Evolutionary conservation across 2,329 filamentous ascomycete species (phyloP).

Genomic region (Venturia nashicola): DNA sequence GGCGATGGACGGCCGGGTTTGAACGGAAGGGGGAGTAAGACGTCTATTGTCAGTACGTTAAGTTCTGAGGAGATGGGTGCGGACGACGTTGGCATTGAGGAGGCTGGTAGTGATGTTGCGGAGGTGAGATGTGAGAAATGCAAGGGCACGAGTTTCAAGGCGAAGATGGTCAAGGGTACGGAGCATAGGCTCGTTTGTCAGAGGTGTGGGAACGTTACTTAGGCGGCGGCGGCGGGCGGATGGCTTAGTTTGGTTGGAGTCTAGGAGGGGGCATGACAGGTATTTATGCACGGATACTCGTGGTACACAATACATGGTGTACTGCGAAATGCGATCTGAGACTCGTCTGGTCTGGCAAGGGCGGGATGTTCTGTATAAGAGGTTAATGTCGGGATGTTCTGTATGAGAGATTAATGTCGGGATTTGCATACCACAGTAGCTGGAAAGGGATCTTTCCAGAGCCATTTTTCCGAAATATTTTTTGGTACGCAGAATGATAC

Average conservation of each 20-base stretch:
- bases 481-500: no score
- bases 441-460: background rate
- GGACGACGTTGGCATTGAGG: conserved; percentile 24
- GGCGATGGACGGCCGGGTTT: conserved; percentile 14
- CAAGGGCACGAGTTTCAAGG: conserved; percentile 49
- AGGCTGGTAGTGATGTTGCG: conserved; percentile 34
- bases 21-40: conserved; percentile 22
- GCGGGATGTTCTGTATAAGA: background rate
- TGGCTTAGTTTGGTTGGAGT: no score
- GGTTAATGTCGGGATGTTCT: background rate
- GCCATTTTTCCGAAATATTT: no score
- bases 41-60: conserved; percentile 40
- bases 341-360: background rate
- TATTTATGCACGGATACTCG: background rate
- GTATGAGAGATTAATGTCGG: background rate
- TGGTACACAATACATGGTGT: background rate
- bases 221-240: background rate
- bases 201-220: conserved; percentile 29
- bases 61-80: conserved; percentile 38
- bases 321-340: no score
- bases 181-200: conserved; percentile 50
- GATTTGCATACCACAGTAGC: background rate
- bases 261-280: background rate
- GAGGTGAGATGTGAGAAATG: conserved; percentile 44
- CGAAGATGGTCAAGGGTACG: conserved; percentile 40